These are phyloP conservation scores for Ustilago nuda DNA, from an alignment of 1,284 basidiomycete species.

Conservation along the genomic window DNA sequence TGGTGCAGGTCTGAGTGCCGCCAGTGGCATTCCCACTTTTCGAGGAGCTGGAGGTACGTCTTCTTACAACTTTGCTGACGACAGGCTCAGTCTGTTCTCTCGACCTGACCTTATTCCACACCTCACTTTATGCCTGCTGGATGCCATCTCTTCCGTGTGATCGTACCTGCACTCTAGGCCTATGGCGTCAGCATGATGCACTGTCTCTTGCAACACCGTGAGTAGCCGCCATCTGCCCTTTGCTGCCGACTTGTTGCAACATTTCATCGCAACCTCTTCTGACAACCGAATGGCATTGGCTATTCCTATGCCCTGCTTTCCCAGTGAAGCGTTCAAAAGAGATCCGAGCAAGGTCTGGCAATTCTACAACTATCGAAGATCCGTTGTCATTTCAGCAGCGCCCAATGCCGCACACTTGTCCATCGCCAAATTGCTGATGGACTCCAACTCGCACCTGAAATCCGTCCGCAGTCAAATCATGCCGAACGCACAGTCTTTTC, in stretches of 20 bases:
- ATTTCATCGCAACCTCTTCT: background rate
- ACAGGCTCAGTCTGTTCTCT: too few relatives aligned
- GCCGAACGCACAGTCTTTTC: constrained; percentile 64
- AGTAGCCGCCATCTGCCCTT: constrained; percentile 13
- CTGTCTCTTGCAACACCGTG: constrained; percentile 74
- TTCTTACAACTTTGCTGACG: background rate
- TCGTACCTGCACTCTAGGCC: constrained; percentile 51
- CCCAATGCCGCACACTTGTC: constrained; percentile 76
- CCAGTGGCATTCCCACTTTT: constrained; percentile 76
- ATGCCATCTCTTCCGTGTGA: background rate
- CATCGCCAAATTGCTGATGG: constrained; percentile 72
- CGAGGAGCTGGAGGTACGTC: constrained; percentile 73
- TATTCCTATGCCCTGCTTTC: background rate
- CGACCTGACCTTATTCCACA: background rate
- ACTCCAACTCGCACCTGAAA: background rate
- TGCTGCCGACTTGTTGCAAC: background rate
- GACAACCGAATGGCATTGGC: too few relatives aligned
- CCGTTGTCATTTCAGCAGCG: constrained; percentile 71
- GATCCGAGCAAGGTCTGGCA: constrained; percentile 76
- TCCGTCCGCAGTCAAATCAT: constrained; percentile 2
- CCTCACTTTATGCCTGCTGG: background rate
- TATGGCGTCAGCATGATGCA: constrained; percentile 76
- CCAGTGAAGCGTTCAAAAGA: constrained; percentile 72
- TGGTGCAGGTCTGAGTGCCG: constrained; percentile 75
- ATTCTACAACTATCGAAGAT: constrained; percentile 76